Base-by-base conservation (phyloP, 352 stramenopile genomes). In the Globisporangium camurandrum region DNA sequence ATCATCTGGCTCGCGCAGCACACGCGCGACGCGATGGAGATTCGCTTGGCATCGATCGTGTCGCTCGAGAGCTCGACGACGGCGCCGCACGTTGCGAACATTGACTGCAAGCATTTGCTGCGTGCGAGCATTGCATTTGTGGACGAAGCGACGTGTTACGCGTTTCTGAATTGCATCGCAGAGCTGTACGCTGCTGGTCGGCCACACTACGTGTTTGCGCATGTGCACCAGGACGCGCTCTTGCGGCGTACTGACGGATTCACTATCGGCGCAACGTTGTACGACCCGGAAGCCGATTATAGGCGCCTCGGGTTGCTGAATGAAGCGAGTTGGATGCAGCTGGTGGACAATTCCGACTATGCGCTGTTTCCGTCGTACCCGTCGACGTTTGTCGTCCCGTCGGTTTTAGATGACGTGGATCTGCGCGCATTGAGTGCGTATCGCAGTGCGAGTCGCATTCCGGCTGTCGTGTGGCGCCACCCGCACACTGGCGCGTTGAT, bases 301-400 rank as follows among this genome's bases (percentile, higher is more conserved):
- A 62, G 78, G 17, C 61, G 86, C 2, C 54, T 95, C 19, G 84
- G 82, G 27, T 44, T 96, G n/a, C 54, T 95, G 36, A 70, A 84
- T 28, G 74, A 90, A 57, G 72, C 86, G 31, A 81, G 67, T 43
- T 92, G 75, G 74, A 91, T 93, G 78, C 74, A 71, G 20, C 49
- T 95, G 30, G 84, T 87, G 30, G 81, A 95, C 61, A 95, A 96
- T 49, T 82, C 73, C 5, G 72, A 86, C 44, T 97, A 95, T 57
- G 67, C 61, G 3, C 66, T 98, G 27, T 98, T 95, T 55, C 76
- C 88, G 14, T 97, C 93, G 23, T 99, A 99, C 63, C 96, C 96
- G 1, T 78, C 77, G 1, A 74, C 84, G 7, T 88, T 99, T 55
- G 78, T 98, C 22, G 85, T 98, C 20, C 96, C 96, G 14, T 81